Evolutionary conservation across 2,329 filamentous ascomycete species (phyloP), one percentile per base, ranked within the genome.

Genomic region (Periconia macrospinosa): DNA sequence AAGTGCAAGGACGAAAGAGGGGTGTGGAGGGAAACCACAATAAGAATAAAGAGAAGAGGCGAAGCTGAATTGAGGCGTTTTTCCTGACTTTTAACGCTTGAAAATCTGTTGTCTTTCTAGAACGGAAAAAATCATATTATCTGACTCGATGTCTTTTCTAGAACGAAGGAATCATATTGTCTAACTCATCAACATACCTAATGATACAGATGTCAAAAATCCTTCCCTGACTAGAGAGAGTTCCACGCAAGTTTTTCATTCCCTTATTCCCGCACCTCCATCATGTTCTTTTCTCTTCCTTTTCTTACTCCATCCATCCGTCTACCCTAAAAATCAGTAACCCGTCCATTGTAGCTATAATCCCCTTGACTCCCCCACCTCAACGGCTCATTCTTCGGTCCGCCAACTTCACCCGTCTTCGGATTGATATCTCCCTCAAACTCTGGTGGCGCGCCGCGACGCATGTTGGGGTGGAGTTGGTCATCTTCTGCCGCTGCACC

Each of bases 321-420:
- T 13, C 15, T 6, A 6, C 33, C 11, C 37, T 58, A 75, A 52
- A 99, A 99, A 76, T 99, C 94, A 20, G 93, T 97, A 50, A 95
- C 92, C 59, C 93, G 81, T 45, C 94, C 94, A 74, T 97, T 97
- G 75, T 90, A 99, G 73, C 91, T 97, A 89, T 92, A 99, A 71
- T 90, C 87, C 1, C 90, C 87, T 0, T 67, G 71, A 17, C 82
- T 79, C 0, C 92, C 92, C 93, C 93, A 97, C 65, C 92, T 79
- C 70, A 97, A 70, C 48, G 94, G 94, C 76, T 99, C 93, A 70
- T 96, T 97, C 86, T 97, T 99, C 6, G 94, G 94, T 1, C 94
- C 94, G 6, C 94, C 94, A 11, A 97, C 86, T 81, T 99, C 94
- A 20, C 94, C 94, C 1, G 94, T 99, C 80, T 88, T 89, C 2